Conservation (phyloP, 2,329 filamentous ascomycete genomes). For the Aspergillus jensenii region DNA sequence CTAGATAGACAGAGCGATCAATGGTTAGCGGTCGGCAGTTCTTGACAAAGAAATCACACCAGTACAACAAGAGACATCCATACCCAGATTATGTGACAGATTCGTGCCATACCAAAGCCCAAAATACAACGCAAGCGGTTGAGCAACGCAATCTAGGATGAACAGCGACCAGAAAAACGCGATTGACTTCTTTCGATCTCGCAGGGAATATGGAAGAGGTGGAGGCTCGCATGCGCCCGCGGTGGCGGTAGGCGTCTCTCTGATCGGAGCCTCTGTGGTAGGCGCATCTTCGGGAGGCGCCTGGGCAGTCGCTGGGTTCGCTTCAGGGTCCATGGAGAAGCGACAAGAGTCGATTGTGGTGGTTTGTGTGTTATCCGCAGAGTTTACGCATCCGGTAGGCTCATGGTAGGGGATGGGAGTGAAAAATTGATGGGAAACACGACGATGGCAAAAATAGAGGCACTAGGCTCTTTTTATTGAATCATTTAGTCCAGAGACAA, state of each 20-base stretch:
- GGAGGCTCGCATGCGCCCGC: conserved; percentile 39
- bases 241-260: neutral
- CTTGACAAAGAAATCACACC: neutral
- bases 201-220: conserved; percentile 57
- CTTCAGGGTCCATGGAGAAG: conserved; percentile 37
- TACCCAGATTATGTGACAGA: conserved; percentile 45
- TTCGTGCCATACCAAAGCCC: conserved; percentile 59
- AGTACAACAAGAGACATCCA: conserved; percentile 14
- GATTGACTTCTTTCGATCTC: conserved; percentile 55
- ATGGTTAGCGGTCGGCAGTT: neutral
- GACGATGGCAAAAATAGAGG: neutral
- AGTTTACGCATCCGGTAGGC: neutral
- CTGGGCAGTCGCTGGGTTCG: conserved; percentile 16
- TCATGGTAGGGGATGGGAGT: neutral
- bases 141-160: conserved; percentile 57
- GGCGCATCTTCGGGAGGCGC: conserved; percentile 8
- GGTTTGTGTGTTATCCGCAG: conserved; percentile 11
- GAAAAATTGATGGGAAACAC: neutral
- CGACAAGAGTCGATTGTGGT: conserved; percentile 10
- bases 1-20: conserved; percentile 19
- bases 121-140: conserved; percentile 62
- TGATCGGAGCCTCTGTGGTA: conserved; percentile 13
- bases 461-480: neutral
- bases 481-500: neutral
- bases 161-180: conserved; percentile 61